These are phyloP conservation scores for Geoglossum cookeanum DNA, from an alignment of 2,329 filamentous ascomycete species.

Conservation along the genomic window DNA sequence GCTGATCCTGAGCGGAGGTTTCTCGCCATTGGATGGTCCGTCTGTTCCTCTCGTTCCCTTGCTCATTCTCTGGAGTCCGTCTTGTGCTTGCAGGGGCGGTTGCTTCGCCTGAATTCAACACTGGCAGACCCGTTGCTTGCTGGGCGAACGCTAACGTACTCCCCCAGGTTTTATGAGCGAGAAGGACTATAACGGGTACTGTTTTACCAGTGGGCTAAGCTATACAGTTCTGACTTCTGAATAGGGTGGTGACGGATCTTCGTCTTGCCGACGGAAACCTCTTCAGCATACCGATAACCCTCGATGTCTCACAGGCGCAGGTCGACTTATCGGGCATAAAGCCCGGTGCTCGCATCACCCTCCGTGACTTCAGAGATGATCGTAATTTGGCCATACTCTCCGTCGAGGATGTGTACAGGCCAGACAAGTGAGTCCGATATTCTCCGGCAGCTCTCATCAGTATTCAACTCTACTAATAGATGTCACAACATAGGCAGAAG, in stretches of 20 bases:
- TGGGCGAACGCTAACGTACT: conserved; percentile 5
- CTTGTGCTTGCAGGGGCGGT: background rate
- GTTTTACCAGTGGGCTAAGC: background rate
- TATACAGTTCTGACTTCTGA: conserved; percentile 14
- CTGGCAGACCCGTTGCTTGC: background rate
- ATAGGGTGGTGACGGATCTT: conserved; percentile 70
- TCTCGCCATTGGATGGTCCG: conserved; percentile 89
- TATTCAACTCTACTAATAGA: conserved; percentile 6
- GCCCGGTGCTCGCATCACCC: conserved; percentile 62
- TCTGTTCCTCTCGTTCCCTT: conserved; percentile 21
- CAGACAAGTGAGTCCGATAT: conserved; percentile 57
- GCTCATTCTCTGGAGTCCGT: background rate
- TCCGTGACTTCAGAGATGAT: conserved; percentile 92
- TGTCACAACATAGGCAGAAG: conserved; percentile 38
- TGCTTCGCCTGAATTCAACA: background rate
- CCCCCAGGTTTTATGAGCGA: conserved; percentile 79
- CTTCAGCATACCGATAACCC: conserved; percentile 92
- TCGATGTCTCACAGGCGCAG: conserved; percentile 59
- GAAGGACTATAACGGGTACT: conserved; percentile 86
- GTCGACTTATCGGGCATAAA: conserved; percentile 61
- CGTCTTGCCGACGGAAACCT: conserved; percentile 76
- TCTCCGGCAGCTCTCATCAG: conserved; percentile 8
- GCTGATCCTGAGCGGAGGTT: conserved; percentile 90
- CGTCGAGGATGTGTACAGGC: conserved; percentile 85
- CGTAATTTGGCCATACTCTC: conserved; percentile 89